A percentile compares a stretch with the other conserved stretches of the same genome.
These are phyloP conservation scores for Letharia columbiana DNA, from an alignment of 495 filamentous ascomycete species.

Conservation along the genomic window DNA sequence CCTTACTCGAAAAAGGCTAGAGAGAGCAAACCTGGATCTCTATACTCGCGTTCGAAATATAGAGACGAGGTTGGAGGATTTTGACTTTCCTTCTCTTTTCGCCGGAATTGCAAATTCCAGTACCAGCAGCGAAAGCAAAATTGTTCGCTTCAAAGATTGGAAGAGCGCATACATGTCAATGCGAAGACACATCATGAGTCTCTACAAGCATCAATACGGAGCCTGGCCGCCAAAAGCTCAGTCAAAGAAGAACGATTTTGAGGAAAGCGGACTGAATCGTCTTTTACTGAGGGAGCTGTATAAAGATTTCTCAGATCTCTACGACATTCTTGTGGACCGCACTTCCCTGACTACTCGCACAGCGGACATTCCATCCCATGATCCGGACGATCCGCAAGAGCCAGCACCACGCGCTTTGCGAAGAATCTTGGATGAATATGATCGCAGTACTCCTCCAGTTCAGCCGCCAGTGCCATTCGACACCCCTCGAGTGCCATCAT, in stretches of 20 bases:
- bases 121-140: slow-evolving; percentile 59
- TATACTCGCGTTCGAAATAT: slow-evolving; percentile 56
- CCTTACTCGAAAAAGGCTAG: slow-evolving; percentile 67
- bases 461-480: slow-evolving; percentile 90
- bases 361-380: slow-evolving; percentile 30
- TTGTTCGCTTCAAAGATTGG: slow-evolving; percentile 80
- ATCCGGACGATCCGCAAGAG: slow-evolving; percentile 37
- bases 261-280: slow-evolving; percentile 76
- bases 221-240: slow-evolving; percentile 89
- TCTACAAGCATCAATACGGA: slow-evolving; percentile 78
- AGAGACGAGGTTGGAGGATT: slow-evolving; percentile 61
- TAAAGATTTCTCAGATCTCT: slow-evolving; percentile 74
- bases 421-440: slow-evolving; percentile 72
- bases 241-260: slow-evolving; percentile 87
- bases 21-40: slow-evolving; percentile 73
- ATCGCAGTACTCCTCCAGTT: slow-evolving; percentile 78
- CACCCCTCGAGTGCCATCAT: slow-evolving; percentile 64
- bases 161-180: slow-evolving; percentile 61
- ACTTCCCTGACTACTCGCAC: slow-evolving; percentile 42
- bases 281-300: slow-evolving; percentile 75
- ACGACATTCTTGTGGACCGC: slow-evolving; percentile 82
- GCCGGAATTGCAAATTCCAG: slow-evolving; percentile 79
- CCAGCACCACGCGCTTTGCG: slow-evolving; percentile 51
- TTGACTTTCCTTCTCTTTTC: slow-evolving; percentile 87
- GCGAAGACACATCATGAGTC: slow-evolving; percentile 62